These are phyloP conservation scores for Neonectria hederae DNA, from an alignment of 2,329 filamentous ascomycete genomes.

Conservation along the genomic window DNA sequence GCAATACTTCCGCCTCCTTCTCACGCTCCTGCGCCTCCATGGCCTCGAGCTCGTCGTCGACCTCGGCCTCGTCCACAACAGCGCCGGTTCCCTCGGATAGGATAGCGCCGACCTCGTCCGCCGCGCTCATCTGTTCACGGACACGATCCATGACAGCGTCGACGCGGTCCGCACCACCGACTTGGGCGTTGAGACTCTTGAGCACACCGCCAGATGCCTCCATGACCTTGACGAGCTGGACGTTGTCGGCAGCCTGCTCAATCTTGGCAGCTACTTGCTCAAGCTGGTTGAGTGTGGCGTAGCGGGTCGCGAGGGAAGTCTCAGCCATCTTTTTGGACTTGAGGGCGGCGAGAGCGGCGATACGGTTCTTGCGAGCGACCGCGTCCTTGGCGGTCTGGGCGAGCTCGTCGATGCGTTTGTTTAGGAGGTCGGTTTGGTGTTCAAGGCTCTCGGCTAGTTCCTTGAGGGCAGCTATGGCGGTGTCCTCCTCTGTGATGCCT, in stretches of 20 bases:
- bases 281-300: conserved; percentile 79
- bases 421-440: conserved; percentile 74
- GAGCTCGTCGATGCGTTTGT: conserved; percentile 72
- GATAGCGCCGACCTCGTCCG: conserved; percentile 83
- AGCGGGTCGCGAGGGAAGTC: conserved; percentile 74
- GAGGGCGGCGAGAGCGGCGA: conserved; percentile 80
- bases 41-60: conserved; percentile 86
- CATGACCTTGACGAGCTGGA: conserved; percentile 86
- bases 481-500: conserved; percentile 78
- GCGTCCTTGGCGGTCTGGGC: conserved; percentile 73
- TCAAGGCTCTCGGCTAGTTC: conserved; percentile 79
- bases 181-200: conserved; percentile 75
- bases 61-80: conserved; percentile 78
- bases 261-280: conserved; percentile 86
- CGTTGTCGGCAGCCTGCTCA: conserved; percentile 84
- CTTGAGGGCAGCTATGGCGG: conserved; percentile 84
- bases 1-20: conserved; percentile 62
- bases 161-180: conserved; percentile 80
- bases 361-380: conserved; percentile 75
- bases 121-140: conserved; percentile 80
- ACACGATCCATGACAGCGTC: conserved; percentile 79
- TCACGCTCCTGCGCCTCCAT: conserved; percentile 70
- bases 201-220: conserved; percentile 79
- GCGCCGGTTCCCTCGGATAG: conserved; percentile 69
- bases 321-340: conserved; percentile 86